phyloP scores from a whole-genome alignment of 2,329 filamentous ascomycete genomes.

The Fusarium coffeatum region DNA sequence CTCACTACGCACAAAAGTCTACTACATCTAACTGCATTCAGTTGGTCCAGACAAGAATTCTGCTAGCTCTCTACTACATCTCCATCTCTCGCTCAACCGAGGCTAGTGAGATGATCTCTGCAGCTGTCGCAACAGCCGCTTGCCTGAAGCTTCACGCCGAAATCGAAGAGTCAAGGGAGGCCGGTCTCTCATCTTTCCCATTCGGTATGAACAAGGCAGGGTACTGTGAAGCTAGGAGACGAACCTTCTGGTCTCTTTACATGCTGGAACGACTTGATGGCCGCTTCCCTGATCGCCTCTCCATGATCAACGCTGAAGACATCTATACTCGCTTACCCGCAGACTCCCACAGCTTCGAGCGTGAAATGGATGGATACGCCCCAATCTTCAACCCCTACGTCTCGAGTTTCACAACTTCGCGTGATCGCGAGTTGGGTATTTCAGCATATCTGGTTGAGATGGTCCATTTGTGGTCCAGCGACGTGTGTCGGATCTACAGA shows the following conservation, averaged over 20 bases:
- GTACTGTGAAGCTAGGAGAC: constrained; percentile 73
- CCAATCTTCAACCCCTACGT: constrained; percentile 70
- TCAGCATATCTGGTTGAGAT: constrained; percentile 73
- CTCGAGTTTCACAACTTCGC: constrained; percentile 35
- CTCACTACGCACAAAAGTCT: constrained; percentile 63
- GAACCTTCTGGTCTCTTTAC: constrained; percentile 79
- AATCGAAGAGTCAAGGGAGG: constrained; percentile 59
- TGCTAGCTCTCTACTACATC: constrained; percentile 74
- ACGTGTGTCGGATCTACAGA: constrained; percentile 68
- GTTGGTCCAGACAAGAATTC: constrained; percentile 73
- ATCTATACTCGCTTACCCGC: constrained; percentile 75
- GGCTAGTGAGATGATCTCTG: constrained; percentile 72
- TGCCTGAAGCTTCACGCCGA: constrained; percentile 74
- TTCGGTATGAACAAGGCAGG: constrained; percentile 68
- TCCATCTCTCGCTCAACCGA: constrained; percentile 68
- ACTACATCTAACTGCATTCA: constrained; percentile 59
- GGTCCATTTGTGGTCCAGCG: constrained; percentile 72
- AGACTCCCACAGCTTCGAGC: constrained; percentile 70
- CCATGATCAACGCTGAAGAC: constrained; percentile 71
- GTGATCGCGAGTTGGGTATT: constrained; percentile 55
- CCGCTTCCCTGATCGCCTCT: constrained; percentile 64
- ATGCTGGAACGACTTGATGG: constrained; percentile 75
- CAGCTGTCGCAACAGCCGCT: constrained; percentile 69
- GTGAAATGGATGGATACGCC: constrained; percentile 65
- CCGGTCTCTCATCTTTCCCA: constrained; percentile 56